Base-by-base conservation (phyloP, 805 yeast species). In the Jamesozyma spencerorum region DNA sequence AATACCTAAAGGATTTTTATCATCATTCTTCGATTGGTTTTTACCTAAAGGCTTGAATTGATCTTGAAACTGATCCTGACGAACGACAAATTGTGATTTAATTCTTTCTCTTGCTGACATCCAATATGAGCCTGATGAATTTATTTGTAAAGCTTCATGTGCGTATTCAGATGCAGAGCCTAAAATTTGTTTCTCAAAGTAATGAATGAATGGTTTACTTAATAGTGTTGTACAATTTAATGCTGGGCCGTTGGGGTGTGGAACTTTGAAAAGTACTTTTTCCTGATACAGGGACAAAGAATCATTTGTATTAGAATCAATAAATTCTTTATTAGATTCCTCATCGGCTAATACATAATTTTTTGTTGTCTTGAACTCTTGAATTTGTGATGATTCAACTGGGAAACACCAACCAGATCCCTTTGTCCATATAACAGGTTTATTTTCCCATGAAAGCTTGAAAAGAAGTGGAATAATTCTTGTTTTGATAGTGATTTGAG, bases 91-190 rank as follows among this genome's bases (percentile, higher is more conserved):
- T 54, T 92, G 99, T 15, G 74, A 74, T 63, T 65, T 71, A 26
- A 92, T 86, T 42, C 99, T 71, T 48, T 81, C 87, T 45, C 99
- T 70, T 11, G 90, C 77, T 12, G 95, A 83, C 53, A 83, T 76
- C 99, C 99, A 92, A 60, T 92, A 92, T 7, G 95, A 78, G 29
- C 92, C 85, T 11, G 79, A 68, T 0, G 86, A 77, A 45, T 85
- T 85, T 53, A 85, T 70, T n/a, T 74, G 67, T 34, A 92, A 65
- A 2, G 94, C 95, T 42, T 83, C 81, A 41, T 72, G 71, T 0
- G 97, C 97, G 41, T 76, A 65, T 12, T 74, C 72, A 41, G 75
- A 81, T 44, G 78, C 78, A 0, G 97, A 85, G 1, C 81, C 72
- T 39, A 92, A 60, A 0, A 77, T 62, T 0, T 84, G 87, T 40